Base-by-base conservation (phyloP, 2,329 filamentous ascomycete genomes). In the Chrysoporthe deuterocubensis region DNA sequence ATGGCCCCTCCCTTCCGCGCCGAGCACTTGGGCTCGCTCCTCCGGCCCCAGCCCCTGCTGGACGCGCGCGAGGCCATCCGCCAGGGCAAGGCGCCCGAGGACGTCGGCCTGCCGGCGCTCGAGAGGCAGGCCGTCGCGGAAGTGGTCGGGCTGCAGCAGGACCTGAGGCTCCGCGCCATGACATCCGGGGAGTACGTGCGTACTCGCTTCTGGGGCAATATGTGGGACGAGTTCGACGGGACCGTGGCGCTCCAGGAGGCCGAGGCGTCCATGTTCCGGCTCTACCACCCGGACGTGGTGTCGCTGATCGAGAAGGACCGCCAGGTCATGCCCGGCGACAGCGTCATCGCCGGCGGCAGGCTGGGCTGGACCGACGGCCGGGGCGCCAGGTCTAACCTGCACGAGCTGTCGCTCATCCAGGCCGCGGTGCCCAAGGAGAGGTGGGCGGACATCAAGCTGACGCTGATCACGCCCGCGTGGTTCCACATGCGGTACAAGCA, bases 151-250 rank as follows among this genome's bases (percentile, higher is more conserved):
- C 81, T 89, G 68, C 92, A 94, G 81, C 84, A 85, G 65, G 84
- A 90, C 66, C 82, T 91, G 1, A 89, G 90, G 59, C 86, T 90
- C 75, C 86, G 87, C 70, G 88, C 86, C 37, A 83, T 93, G 67
- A 91, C 86, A 54, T 90, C 89, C 72, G 92, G 92, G 75, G 92
- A 94, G 79, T 94, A 90, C 76, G 79, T 79, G 71, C 82, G 84
- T 62, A 84, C 82, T 16, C 80, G 81, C 57, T 84, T 84, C 76
- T 84, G 84, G 84, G 84, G 84, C 18, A 76, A 81, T 8, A 84
- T 83, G 77, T 86, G 83, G 83, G 82, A 85, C 66, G 83, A 86
- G 73, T 83, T 86, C 66, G 81, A 81, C 44, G 84, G 84, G 63
- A 83, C 82, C 34, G 74, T 77, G 50, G 80, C 79, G 14, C 81